phyloP scores from a whole-genome alignment of 768 basidiomycete species.

The Mycena albidolilacea region DNA sequence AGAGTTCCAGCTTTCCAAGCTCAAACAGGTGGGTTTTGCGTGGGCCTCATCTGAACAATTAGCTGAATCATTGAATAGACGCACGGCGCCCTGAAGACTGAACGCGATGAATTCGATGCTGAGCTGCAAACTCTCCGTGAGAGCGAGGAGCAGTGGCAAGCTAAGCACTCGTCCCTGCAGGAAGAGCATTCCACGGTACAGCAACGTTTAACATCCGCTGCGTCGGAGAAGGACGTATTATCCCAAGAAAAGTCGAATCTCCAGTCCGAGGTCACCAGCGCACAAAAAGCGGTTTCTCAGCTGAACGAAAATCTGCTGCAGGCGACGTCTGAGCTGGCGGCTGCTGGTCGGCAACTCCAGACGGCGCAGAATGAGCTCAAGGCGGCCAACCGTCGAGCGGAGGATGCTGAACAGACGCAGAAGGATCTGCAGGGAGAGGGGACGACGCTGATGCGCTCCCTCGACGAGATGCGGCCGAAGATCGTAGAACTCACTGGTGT shows the following conservation, averaged over 20 bases:
- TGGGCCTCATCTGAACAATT: slow-evolving; percentile 14
- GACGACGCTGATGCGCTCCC: slow-evolving; percentile 80
- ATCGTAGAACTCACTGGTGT: slow-evolving; percentile 84
- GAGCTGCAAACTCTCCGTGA: slow-evolving; percentile 59
- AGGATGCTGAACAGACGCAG: slow-evolving; percentile 81
- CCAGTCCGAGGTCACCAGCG: slow-evolving; percentile 61
- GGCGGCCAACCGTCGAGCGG: slow-evolving; percentile 74
- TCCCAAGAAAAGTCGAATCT: slow-evolving; percentile 65
- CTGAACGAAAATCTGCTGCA: slow-evolving; percentile 73
- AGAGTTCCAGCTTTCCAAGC: slow-evolving; percentile 84
- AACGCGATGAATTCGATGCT: slow-evolving; percentile 70
- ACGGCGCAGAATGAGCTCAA: slow-evolving; percentile 77
- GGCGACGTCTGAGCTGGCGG: slow-evolving; percentile 67
- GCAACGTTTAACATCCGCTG: slow-evolving; percentile 59
- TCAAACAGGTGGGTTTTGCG: slow-evolving; percentile 73
- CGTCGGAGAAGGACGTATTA: slow-evolving; percentile 64
- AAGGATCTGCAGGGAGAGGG: slow-evolving; percentile 85
- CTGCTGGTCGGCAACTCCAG: slow-evolving; percentile 70
- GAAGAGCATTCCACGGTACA: slow-evolving; percentile 55
- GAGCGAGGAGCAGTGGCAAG: slow-evolving; percentile 63
- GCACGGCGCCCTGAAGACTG: slow-evolving; percentile 69
- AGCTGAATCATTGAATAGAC: slow-evolving; percentile 54
- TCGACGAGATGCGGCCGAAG: slow-evolving; percentile 90
- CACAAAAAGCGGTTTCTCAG: slow-evolving; percentile 63
- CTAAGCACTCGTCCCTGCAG: slow-evolving; percentile 63